Evolutionary conservation across 1,284 basidiomycete species (phyloP), one percentile per base, ranked within the genome.

Genomic region (Ganoderma lingzhi): DNA sequence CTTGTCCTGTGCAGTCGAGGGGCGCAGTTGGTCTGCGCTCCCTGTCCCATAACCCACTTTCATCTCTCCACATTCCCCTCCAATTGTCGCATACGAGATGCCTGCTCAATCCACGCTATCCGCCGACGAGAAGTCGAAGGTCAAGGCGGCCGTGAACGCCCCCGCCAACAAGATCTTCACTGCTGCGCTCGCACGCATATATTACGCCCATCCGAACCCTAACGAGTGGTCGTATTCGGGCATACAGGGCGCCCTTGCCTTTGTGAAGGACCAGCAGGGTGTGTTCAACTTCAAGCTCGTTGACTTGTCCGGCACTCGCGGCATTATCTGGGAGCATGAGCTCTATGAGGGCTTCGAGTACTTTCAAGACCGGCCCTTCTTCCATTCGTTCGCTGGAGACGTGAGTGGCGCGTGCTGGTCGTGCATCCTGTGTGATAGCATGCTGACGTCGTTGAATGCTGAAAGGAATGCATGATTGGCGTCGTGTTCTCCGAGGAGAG

Each of bases 281-380:
- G 85, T 86, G 3, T 84, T 90, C 58, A 86, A 86, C 78, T 89
- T 97, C 78, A 89, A 90, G 77, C 83, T 98, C 60, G 92, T 98
- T 2, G 96, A 97, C 80, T 78, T 97, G 37, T 83, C 84, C 76
- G 94, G 95, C 15, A 95, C 93, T 1, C 84, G 95, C 63, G 96
- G 96, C 12, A 88, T 97, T 39, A 90, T 97, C 56, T 99, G 97
- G 97, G 92, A 96, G 73, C 95, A 98, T 76, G 96, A 98, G 79
- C 81, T 98, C 2, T 98, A 97, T 74, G 88, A 94, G 48, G 91
- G 91, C 58, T 90, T 98, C 72, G 90, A 93, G 70, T 96, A 96
- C 80, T 87, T 90, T 77, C 88, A 94, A 78, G 97, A 99, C 79
- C 87, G 96, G 72, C 88, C 93, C 1, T 98, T 93, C 87, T 98